phyloP scores from a whole-genome alignment of 2,329 filamentous ascomycete genomes.

The Ascochyta clinopodiicola region DNA sequence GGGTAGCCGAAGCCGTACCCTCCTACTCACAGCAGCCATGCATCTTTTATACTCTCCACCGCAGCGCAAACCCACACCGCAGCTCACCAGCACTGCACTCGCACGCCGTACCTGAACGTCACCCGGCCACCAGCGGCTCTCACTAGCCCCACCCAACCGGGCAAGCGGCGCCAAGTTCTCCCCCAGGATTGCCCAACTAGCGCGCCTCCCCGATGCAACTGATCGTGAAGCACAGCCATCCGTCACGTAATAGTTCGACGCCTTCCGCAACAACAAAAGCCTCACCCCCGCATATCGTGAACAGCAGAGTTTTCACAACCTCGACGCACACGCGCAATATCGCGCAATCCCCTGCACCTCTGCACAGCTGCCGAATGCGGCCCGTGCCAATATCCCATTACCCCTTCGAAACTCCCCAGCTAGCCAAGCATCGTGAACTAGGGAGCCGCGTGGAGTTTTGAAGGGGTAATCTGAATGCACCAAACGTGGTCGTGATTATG shows the following conservation, averaged over 20 bases:
- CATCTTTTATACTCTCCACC: background rate
- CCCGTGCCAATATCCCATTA: background rate
- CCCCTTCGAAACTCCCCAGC: background rate
- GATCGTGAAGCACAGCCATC: slow-evolving; percentile 21
- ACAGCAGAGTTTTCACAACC: slow-evolving; percentile 32
- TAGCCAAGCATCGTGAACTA: background rate
- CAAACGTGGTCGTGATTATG: background rate
- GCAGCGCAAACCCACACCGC: background rate
- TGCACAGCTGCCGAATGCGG: background rate
- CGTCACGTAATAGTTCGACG: slow-evolving; percentile 37
- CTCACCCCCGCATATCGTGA: slow-evolving; percentile 18
- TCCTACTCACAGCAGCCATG: slow-evolving; percentile 1
- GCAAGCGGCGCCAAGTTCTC: slow-evolving; percentile 11
- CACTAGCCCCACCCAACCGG: background rate
- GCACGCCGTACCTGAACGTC: slow-evolving; percentile 21
- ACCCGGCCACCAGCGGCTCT: slow-evolving; percentile 16
- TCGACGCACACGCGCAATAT: slow-evolving; percentile 8
- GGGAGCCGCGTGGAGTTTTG: slow-evolving; percentile 1
- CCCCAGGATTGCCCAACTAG: slow-evolving; percentile 22
- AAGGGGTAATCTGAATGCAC: slow-evolving; percentile 8
- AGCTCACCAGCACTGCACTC: no score
- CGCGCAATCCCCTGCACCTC: slow-evolving; percentile 14
- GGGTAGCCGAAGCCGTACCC: slow-evolving; percentile 10
- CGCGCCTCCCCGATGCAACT: slow-evolving; percentile 19
- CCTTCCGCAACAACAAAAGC: slow-evolving; percentile 17